Conservation (phyloP, 139 green algal genomes). For the Micromonas pusilla region DNA sequence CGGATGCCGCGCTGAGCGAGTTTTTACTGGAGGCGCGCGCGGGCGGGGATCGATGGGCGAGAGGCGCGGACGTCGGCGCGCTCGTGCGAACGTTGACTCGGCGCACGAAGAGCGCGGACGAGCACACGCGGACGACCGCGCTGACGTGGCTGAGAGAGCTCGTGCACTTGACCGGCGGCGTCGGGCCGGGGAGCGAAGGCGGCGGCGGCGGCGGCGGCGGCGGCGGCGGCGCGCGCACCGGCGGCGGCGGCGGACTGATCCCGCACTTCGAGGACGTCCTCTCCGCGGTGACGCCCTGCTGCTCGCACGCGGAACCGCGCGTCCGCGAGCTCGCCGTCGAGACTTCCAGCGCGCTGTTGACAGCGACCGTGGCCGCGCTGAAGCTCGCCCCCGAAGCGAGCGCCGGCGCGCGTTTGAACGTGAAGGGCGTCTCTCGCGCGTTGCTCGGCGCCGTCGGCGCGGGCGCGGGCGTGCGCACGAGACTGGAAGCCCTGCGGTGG, state of each 20-base stretch:
- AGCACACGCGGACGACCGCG: slow-evolving; percentile 69
- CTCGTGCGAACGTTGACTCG: slow-evolving; percentile 39
- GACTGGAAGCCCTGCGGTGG: slow-evolving; percentile 69
- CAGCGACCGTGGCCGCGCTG: not conserved
- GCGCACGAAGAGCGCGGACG: slow-evolving; percentile 45
- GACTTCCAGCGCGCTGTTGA: slow-evolving; percentile 39
- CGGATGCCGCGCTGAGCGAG: slow-evolving; percentile 50
- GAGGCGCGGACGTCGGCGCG: slow-evolving; percentile 34
- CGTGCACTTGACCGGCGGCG: too few species aligned
- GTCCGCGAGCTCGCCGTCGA: slow-evolving; percentile 42
- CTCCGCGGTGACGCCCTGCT: slow-evolving; percentile 68
- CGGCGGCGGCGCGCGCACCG: too few species aligned
- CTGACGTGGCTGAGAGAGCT: slow-evolving; percentile 73
- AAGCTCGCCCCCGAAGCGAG: not conserved
- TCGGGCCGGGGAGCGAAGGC: too few species aligned
- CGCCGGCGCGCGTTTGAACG: not conserved
- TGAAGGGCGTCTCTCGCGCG: slow-evolving; percentile 12
- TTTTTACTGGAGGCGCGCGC: slow-evolving; percentile 39
- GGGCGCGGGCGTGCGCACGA: slow-evolving; percentile 58
- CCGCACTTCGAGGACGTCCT: slow-evolving; percentile 66
- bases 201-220: too few species aligned
- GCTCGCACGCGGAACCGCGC: slow-evolving; percentile 47
- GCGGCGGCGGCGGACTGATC: slow-evolving; percentile 50
- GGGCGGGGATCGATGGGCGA: not conserved
- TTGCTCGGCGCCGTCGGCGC: slow-evolving; percentile 23